Base-by-base conservation (phyloP, 2,329 filamentous ascomycete species). In the Cladosporium sp. region DNA sequence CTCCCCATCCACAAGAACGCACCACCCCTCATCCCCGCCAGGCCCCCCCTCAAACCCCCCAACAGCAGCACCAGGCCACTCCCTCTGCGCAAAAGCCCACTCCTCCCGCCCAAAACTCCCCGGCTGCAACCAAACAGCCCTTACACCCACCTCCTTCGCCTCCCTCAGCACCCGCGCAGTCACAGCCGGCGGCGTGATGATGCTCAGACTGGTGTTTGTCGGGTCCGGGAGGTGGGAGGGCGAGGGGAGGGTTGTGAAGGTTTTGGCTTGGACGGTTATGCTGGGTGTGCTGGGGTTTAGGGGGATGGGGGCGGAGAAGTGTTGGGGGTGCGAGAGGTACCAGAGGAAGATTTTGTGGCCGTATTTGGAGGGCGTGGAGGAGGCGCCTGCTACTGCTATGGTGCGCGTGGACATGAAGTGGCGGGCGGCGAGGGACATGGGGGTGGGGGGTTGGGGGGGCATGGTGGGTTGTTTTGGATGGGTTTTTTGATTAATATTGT, bases 271-370 rank as follows among this genome's bases (percentile, higher is more conserved):
- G 30, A 88, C 80, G n/a, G 74, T 73, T 62, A 96, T 85, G 51
- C 75, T 73, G 6, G 82, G 64, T 3, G 79, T 72, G 41, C 77
- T 76, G 0, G 92, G 91, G 70, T 97, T 96, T 68, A 97, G 79
- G 8, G 92, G 89, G 1, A 83, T 89, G 4, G 85, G 88, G 7
- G 85, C 82, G 35, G 97, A 79, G 22, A 27, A 27, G 22, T 5
- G 22, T 9, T 27, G 22, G 32, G 77, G 75, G 70, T 89, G 88
- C 29, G 76, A 67, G 50, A 88, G 79, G 69, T 97, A 97, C 92
- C 92, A 97, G 12, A 80, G 80, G 65, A 96, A 88, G 58, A 97
- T 83, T 74, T 89, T 91, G 69, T 95, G 86, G 19, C 93, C 92
- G 64, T 86, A 96, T 69, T 95, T 96, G 65, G 77, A 74, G 35